These are phyloP conservation scores for Hypoxylon rubiginosum DNA, from an alignment of 2,329 filamentous ascomycete genomes.

Conservation along the genomic window DNA sequence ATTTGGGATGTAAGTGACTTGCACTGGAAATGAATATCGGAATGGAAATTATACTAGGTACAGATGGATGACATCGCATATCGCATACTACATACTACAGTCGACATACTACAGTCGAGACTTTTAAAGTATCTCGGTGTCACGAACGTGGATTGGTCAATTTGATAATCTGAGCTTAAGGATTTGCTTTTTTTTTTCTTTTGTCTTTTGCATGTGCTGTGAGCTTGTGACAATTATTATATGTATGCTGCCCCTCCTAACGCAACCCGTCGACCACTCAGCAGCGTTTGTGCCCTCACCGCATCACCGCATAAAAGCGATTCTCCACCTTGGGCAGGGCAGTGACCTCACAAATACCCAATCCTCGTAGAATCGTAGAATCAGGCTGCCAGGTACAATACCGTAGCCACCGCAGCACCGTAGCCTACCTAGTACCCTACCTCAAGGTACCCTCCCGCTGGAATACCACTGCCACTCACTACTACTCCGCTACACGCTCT, in stretches of 20 bases:
- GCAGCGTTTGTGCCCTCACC: slow-evolving; percentile 23
- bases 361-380: slow-evolving; percentile 30
- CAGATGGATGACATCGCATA: too few species aligned
- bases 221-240: neutral
- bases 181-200: slow-evolving; percentile 9
- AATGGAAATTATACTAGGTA: neutral
- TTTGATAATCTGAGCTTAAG: too few species aligned
- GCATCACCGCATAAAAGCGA: slow-evolving; percentile 27
- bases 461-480: slow-evolving; percentile 3
- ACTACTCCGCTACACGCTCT: neutral
- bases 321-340: slow-evolving; percentile 38
- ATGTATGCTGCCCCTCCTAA: slow-evolving; percentile 9
- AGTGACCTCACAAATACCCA: slow-evolving; percentile 44
- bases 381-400: neutral
- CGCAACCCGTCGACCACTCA: slow-evolving; percentile 22
- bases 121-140: neutral
- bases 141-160: slow-evolving; percentile 14
- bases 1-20: neutral
- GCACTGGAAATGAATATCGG: neutral
- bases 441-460: slow-evolving; percentile 21
- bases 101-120: neutral
- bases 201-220: neutral
- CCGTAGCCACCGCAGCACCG: too few species aligned
- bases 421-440: neutral
- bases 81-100: too few species aligned